These are phyloP conservation scores for Verruconis gallopava DNA, from an alignment of 2,329 filamentous ascomycete genomes.

Conservation along the genomic window DNA sequence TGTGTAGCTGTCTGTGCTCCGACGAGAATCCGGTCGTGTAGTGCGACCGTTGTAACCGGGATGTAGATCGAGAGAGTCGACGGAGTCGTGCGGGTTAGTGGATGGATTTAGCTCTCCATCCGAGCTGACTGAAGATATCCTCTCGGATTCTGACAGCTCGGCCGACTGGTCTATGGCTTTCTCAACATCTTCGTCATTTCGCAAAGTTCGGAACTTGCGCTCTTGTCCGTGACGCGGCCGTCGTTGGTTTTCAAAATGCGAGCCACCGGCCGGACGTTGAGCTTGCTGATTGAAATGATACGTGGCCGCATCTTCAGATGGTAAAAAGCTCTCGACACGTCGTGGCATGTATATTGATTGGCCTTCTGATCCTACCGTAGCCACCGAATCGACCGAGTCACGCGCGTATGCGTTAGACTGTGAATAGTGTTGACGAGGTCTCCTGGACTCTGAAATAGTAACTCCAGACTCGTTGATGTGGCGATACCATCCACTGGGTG, in stretches of 20 bases:
- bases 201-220: not conserved
- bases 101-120: not conserved
- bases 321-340: constrained; percentile 63
- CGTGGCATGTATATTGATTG: constrained; percentile 54
- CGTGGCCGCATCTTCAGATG: constrained; percentile 61
- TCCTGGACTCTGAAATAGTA: constrained; percentile 25
- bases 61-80: constrained; percentile 11
- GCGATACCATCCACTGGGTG: constrained; percentile 55
- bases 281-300: constrained; percentile 53
- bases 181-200: not conserved
- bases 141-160: not conserved
- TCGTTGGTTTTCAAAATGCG: constrained; percentile 21
- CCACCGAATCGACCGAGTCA: constrained; percentile 54
- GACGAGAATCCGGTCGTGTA: too few relatives aligned
- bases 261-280: constrained; percentile 32
- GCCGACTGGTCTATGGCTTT: not conserved
- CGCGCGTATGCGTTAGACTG: constrained; percentile 38
- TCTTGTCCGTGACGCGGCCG: not conserved
- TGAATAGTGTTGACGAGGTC: constrained; percentile 18
- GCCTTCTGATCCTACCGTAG: constrained; percentile 42
- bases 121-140: not conserved
- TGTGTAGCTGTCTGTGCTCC: too few relatives aligned
- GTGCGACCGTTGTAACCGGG: not conserved
- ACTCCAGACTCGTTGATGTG: constrained; percentile 52
- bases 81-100: constrained; percentile 15